phyloP scores from a whole-genome alignment of 169 alveolate genomes.

The Eimeria brunetti region DNA sequence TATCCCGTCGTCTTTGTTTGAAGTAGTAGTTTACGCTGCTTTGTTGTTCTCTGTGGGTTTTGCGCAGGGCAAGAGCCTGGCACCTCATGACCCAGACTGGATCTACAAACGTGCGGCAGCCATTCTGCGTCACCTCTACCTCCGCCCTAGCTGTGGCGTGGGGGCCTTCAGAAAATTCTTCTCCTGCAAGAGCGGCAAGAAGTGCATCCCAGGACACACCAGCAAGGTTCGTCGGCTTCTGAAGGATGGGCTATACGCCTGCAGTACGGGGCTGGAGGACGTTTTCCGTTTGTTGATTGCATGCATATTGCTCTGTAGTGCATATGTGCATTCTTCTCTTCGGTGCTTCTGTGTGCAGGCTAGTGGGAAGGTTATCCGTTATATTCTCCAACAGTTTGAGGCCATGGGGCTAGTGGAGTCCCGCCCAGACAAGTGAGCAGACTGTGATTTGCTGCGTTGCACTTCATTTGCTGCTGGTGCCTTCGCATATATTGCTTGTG shows the following conservation, averaged over 20 bases:
- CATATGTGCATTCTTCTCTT: not conserved
- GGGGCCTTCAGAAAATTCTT: constrained; percentile 94
- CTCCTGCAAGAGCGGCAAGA: constrained; percentile 95
- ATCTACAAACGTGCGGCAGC: constrained; percentile 98
- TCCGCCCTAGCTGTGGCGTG: constrained; percentile 96
- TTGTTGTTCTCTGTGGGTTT: not conserved
- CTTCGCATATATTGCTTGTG: too few relatives aligned
- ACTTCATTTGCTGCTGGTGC: not conserved
- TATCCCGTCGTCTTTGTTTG: too few relatives aligned
- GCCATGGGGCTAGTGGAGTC: constrained; percentile 95
- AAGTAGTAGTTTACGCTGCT: too few relatives aligned
- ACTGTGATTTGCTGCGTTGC: not conserved
- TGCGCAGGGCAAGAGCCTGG: constrained; percentile 92
- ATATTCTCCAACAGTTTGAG: constrained; percentile 96
- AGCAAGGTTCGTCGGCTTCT: constrained; percentile 51
- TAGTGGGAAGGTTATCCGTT: constrained; percentile 97
- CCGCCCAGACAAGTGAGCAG: constrained; percentile 87
- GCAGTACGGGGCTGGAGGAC: not conserved
- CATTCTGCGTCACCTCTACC: constrained; percentile 95
- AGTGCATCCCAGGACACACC: constrained; percentile 94
- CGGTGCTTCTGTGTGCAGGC: constrained; percentile 83
- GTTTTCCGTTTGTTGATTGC: not conserved
- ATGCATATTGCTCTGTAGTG: not conserved
- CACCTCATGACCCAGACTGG: constrained; percentile 98
- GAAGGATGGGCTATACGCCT: not conserved